These are phyloP conservation scores for Mortierella sp. DNA, from an alignment of 371 early-diverging fungal genomes.

Conservation along the genomic window DNA sequence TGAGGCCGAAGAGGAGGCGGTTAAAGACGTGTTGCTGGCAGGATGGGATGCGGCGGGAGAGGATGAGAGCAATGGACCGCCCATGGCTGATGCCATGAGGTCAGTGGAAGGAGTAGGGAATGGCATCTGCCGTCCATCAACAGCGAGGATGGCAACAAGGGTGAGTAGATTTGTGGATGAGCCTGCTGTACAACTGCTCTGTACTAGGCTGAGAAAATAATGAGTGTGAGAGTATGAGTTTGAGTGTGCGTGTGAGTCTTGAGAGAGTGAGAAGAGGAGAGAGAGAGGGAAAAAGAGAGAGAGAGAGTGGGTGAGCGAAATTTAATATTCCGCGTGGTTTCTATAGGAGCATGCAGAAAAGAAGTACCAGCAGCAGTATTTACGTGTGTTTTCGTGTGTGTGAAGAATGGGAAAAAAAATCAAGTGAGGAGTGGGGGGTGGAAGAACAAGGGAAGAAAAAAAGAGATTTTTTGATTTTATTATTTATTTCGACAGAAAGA, in stretches of 20 bases:
- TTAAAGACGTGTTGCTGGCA: neutral
- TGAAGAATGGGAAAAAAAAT: too few species aligned
- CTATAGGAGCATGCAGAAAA: too few species aligned
- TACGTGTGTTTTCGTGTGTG: too few species aligned
- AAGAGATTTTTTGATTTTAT: neutral
- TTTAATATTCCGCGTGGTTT: too few species aligned
- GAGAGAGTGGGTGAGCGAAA: neutral
- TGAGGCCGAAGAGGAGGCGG: neutral
- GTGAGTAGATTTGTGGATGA: neutral
- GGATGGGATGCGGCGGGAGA: neutral
- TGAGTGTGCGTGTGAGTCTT: too few species aligned
- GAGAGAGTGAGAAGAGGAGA: neutral
- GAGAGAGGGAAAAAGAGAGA: neutral
- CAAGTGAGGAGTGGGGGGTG: too few species aligned
- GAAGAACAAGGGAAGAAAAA: neutral
- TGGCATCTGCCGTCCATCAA: slow-evolving; percentile 26
- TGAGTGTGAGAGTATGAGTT: neutral
- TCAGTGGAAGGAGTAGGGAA: slow-evolving; percentile 24
- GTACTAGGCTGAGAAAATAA: too few species aligned
- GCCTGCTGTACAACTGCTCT: too few species aligned
- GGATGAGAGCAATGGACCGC: slow-evolving; percentile 11
- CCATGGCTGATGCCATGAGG: slow-evolving; percentile 44
- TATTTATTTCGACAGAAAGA: neutral
- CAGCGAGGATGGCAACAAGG: neutral
- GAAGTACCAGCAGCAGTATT: too few species aligned